Evolutionary conservation across 495 filamentous ascomycete species (phyloP).

Genomic region (Penicillium samsonianum): DNA sequence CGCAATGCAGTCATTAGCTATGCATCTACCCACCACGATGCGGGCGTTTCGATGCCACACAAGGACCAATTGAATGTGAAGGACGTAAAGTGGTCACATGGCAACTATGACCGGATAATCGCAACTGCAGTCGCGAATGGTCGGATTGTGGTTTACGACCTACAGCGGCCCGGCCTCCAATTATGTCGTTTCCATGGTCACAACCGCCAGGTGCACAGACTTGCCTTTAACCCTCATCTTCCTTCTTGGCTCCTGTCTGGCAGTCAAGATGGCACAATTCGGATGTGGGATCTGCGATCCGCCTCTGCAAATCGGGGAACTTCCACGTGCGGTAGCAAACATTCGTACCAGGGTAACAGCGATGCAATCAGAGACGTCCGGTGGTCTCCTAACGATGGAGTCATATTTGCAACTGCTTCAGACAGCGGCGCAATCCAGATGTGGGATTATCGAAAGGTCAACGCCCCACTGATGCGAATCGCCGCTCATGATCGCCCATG

Average conservation of each 20-base stretch:
- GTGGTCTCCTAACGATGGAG: slow-evolving; percentile 84
- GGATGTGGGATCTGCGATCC: slow-evolving; percentile 72
- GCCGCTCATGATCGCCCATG: slow-evolving; percentile 82
- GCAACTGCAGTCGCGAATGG: slow-evolving; percentile 85
- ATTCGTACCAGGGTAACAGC: slow-evolving; percentile 61
- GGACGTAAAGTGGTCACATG: slow-evolving; percentile 84
- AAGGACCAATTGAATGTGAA: slow-evolving; percentile 77
- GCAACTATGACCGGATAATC: slow-evolving; percentile 62
- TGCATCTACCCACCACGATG: slow-evolving; percentile 59
- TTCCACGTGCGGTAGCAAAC: slow-evolving; percentile 56
- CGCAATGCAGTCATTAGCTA: slow-evolving; percentile 72
- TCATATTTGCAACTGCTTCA: slow-evolving; percentile 86
- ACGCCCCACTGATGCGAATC: slow-evolving; percentile 66
- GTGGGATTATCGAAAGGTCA: slow-evolving; percentile 67
- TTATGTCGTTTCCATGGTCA: slow-evolving; percentile 81
- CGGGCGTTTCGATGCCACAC: slow-evolving; percentile 53
- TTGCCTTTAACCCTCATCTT: slow-evolving; percentile 85
- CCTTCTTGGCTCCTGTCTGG: slow-evolving; percentile 79
- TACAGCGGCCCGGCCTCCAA: slow-evolving; percentile 72
- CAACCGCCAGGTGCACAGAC: slow-evolving; percentile 83
- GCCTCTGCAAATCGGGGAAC: slow-evolving; percentile 49
- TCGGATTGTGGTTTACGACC: slow-evolving; percentile 84
- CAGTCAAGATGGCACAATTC: slow-evolving; percentile 88
- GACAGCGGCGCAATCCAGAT: slow-evolving; percentile 77
- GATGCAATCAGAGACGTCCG: slow-evolving; percentile 84